Conservation (phyloP, 768 basidiomycete genomes). For the Collybiopsis luxurians region DNA sequence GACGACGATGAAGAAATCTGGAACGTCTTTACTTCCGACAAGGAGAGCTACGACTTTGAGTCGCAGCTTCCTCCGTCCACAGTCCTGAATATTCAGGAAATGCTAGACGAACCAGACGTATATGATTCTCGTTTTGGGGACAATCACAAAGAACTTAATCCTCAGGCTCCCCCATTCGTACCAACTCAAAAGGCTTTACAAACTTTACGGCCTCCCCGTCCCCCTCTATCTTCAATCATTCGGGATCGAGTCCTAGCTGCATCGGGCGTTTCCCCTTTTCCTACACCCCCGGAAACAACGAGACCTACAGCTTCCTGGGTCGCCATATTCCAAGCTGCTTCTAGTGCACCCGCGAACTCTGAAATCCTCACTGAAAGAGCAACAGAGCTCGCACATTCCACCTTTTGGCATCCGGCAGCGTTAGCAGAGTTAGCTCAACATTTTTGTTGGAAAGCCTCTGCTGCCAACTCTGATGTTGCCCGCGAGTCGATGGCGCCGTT, state of each 20-base stretch:
- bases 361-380: neutral
- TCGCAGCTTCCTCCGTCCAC: neutral
- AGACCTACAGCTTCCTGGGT: conserved; percentile 8
- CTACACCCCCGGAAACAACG: neutral
- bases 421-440: conserved; percentile 24
- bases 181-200: neutral
- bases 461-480: conserved; percentile 2
- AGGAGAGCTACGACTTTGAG: conserved; percentile 6
- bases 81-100: neutral
- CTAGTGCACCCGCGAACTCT: neutral
- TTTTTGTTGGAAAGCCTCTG: conserved; percentile 22
- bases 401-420: conserved; percentile 15
- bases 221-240: neutral
- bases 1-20: neutral
- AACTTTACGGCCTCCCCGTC: neutral
- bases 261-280: neutral
- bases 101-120: neutral
- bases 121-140: neutral
- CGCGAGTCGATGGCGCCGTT: conserved; percentile 15
- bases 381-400: neutral
- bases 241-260: neutral
- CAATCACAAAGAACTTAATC: neutral
- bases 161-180: neutral
- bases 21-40: conserved; percentile 4
- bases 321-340: neutral